These are phyloP conservation scores for Acacia confusa DNA, from an alignment of 306 rosid genomes.

Conservation along the genomic window DNA sequence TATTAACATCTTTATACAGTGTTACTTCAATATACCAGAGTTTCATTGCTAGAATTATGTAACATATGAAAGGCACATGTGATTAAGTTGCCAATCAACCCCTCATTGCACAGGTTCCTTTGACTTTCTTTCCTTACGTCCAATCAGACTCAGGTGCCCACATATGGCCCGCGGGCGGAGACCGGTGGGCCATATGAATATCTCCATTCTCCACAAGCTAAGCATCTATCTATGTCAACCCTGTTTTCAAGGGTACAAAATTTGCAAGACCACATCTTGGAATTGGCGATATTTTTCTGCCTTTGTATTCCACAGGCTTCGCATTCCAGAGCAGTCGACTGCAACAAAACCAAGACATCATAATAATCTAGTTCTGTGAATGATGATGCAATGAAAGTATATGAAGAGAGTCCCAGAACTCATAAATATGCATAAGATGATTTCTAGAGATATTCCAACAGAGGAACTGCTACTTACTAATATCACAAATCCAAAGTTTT, in stretches of 20 bases:
- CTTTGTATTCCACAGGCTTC: conserved; percentile 47
- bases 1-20: neutral
- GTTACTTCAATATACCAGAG: neutral
- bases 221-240: conserved; percentile 50
- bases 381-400: neutral
- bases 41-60: neutral
- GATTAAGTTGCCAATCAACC: neutral
- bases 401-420: neutral
- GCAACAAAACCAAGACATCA: conserved; percentile 27
- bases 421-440: neutral
- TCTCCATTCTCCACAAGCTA: conserved; percentile 64
- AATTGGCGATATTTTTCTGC: conserved; percentile 25
- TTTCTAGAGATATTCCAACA: neutral
- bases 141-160: conserved; percentile 35
- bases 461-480: neutral
- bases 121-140: neutral
- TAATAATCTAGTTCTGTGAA: conserved; percentile 9
- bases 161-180: conserved; percentile 36
- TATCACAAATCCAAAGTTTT: neutral
- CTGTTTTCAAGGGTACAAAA: conserved; percentile 58
- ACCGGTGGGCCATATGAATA: conserved; percentile 52
- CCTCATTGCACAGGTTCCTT: neutral
- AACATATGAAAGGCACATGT: neutral
- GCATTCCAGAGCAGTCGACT: conserved; percentile 44
- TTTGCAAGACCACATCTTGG: conserved; percentile 58